Conservation (phyloP, 73 alveolate species). For the Paraurostyla sp. region DNA sequence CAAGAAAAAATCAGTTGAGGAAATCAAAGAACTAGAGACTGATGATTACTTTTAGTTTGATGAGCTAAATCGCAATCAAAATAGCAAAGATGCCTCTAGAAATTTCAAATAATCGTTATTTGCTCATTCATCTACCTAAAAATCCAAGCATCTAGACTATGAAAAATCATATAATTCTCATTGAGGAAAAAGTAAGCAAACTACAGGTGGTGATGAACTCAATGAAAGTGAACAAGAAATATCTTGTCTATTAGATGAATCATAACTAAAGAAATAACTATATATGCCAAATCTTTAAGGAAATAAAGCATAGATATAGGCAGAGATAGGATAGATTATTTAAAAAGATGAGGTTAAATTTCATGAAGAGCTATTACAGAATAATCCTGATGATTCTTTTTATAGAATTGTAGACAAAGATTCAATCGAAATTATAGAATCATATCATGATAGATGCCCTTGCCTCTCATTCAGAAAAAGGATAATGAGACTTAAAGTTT, state of each 20-base stretch:
- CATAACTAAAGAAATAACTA: background rate
- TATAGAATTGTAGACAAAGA: constrained; percentile 66
- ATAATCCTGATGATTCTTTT: constrained; percentile 15
- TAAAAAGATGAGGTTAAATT: constrained; percentile 12
- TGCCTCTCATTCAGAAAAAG: constrained; percentile 61
- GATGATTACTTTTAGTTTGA: constrained; percentile 32
- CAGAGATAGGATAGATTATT: constrained; percentile 30
- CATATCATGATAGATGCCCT: constrained; percentile 72
- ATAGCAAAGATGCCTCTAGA: background rate
- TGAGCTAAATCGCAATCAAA: background rate
- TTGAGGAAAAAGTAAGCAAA: background rate
- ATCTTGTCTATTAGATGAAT: background rate
- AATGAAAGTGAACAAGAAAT: background rate
- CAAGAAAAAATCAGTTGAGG: background rate
- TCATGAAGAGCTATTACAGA: background rate
- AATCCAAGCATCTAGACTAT: too few relatives aligned
- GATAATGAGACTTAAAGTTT: background rate
- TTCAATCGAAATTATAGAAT: constrained; percentile 48
- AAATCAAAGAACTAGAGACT: background rate
- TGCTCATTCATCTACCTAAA: constrained; percentile 1
- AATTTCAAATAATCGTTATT: background rate
- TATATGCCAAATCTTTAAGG: constrained; percentile 39
- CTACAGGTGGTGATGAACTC: background rate
- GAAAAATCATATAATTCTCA: too few relatives aligned
- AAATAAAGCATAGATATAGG: background rate